Base-by-base conservation (phyloP, 306 rosid species). In the Sphenostylis stenocarpa region DNA sequence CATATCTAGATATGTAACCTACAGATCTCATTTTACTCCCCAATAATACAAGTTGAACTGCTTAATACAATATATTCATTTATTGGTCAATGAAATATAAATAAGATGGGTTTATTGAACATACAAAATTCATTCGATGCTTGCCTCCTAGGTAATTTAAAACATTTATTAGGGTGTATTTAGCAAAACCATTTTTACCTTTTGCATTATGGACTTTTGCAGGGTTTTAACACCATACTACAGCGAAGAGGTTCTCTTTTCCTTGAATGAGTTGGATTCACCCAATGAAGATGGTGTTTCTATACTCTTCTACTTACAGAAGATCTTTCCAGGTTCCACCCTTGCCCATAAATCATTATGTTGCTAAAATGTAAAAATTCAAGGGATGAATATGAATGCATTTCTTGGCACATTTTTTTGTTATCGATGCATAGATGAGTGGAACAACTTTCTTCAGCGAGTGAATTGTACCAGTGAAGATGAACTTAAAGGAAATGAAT, bases 251-350 rank as follows among this genome's bases (percentile, higher is more conserved):
- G 97, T 95, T 85, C 98, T 95, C 44, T 95, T 92, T 87, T 92
- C 98, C 61, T 75, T 82, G 86, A 80, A 34, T 17, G 90, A 89
- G 67, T 83, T 95, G 88, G 97, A 92, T 75, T 83, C 36, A 70
- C 90, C 84, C 14, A 95, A 95, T 82, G 98, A 95, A 77, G 98
- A 95, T 66, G 98, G 97, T 60, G 97, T 95, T 75, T 92, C 98
- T 53, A 92, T 92, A 45, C 95, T 95, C 73, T 95, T 95, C 87
- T 95, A 95, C 87, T 81, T 95, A 63, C 93, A 95, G 78, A 95
- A 95, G 79, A 95, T 95, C 75, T 95, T 87, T 82, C 98, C 98
- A 86, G 98, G 98, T 94, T 49, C 67, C 49, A 67, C 33, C 19
- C 58, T 52, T 66, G 38, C 72, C 70, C 11, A 48, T 67, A 48